These are phyloP conservation scores for Russula sp. DNA, from an alignment of 768 basidiomycete genomes.

Conservation along the genomic window DNA sequence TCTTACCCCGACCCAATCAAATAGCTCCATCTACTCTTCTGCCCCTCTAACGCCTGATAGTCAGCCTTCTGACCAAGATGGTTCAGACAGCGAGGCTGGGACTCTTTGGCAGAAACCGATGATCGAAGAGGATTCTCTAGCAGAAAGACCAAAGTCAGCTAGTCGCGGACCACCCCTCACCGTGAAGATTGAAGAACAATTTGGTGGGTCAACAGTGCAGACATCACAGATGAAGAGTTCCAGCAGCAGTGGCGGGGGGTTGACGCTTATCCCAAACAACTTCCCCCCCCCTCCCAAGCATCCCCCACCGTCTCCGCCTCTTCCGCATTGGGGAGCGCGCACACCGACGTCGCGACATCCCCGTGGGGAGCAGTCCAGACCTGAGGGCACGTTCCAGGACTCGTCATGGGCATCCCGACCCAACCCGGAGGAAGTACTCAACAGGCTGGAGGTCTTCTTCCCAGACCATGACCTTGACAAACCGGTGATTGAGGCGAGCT, in stretches of 20 bases:
- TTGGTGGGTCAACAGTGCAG: conserved; percentile 25
- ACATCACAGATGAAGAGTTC: conserved; percentile 23
- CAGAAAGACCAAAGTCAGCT: conserved; percentile 5
- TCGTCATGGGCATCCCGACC: conserved; percentile 87
- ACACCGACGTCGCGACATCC: conserved; percentile 20
- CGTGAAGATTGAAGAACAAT: conserved; percentile 20
- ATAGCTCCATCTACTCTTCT: conserved; percentile 1
- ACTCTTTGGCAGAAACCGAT: conserved; percentile 42
- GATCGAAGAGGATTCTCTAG: conserved; percentile 18
- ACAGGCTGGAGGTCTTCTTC: conserved; percentile 91
- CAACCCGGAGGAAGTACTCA: conserved; percentile 86
- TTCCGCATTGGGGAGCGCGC: conserved; percentile 20
- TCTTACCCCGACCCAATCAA: conserved; percentile 2
- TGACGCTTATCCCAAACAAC: conserved; percentile 28
- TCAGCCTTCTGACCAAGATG: conserved; percentile 32
- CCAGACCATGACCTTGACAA: conserved; percentile 94
- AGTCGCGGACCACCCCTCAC: conserved; percentile 22
- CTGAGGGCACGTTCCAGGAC: conserved; percentile 59
- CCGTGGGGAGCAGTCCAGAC: conserved; percentile 22
- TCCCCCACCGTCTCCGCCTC: conserved; percentile 25
- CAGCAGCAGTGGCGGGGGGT: conserved; percentile 29
- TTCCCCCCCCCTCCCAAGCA: conserved; percentile 23
- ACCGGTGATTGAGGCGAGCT: conserved; percentile 83
- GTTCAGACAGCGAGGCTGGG: conserved; percentile 43
- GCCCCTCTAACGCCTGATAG: conserved; percentile 16